Base-by-base conservation (phyloP, 345 rosid genomes). In the Crucihimalaya himalaica region DNA sequence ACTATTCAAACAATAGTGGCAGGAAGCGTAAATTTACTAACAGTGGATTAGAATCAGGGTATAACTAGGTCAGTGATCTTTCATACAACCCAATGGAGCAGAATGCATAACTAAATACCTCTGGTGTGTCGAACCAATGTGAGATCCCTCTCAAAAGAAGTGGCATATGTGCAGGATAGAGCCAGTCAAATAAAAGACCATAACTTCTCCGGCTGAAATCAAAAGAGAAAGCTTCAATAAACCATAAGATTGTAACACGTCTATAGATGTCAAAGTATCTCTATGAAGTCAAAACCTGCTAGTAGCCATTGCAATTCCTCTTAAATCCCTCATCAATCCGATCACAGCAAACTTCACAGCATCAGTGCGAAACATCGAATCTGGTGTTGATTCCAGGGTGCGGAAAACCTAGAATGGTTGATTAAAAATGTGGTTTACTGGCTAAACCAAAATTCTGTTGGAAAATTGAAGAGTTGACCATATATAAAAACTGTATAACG, bases 281-380 rank as follows among this genome's bases (percentile, higher is more conserved):
- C 62, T 61, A 28, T 52, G 42, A 50, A 75, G 70, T 37, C 70
- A 66, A 11, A 47, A 89, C 99, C 97, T 88, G 84, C 85, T 90
- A 59, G 99, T 86, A 68, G 99, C 99, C 99, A 92, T 92, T 11
- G 98, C 84, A 72, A 96, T 88, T 71, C 99, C 99, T 86, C 98
- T 85, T 50, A 96, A 89, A 85, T 96, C 98, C 81, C 99, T 88
- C 98, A 90, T 92, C 63, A 92, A 83, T 39, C 99, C 99, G 78
- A 92, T 86, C 54, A 96, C 70, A 65, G 96, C 94, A 82, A 83
- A 92, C 84, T 92, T 96, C 56, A 96, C 98, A 39, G 75, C 88
- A 80, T 92, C 99, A 73, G 95, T 81, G 67, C 97, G 98, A 79
- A 92, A 96, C 83, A 90, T 45, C 0, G 96, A 77, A 76, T 92